Base-by-base conservation (phyloP, 345 rosid species). In the Aegle marmelos region DNA sequence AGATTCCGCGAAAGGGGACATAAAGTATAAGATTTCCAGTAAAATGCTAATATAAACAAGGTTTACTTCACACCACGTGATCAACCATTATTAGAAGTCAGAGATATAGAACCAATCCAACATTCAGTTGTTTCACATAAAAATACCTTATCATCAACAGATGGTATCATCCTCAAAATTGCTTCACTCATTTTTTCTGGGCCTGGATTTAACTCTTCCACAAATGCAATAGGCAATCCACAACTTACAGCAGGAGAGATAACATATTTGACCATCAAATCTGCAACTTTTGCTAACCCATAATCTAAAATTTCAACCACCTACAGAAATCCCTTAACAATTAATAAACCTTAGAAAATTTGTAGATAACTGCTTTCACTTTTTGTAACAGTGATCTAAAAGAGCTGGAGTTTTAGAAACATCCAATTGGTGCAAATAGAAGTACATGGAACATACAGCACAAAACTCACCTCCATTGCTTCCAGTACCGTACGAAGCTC, bases 201-300 rank as follows among this genome's bases (percentile, higher is more conserved):
- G 78, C 76, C 74, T 79, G 83, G 77, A 66, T 82, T 81, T 78
- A 76, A 69, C 79, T 91, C 93, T 79, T 88, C 98, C 60, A 83
- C 80, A 82, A 85, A 84, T 45, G 76, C 59, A 74, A 88, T 78
- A 82, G 88, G 82, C 33, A 91, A 91, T 61, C 83, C 85, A 83
- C 77, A 82, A 78, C 83, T 90, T 82, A 90, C 88, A 84, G 93
- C 92, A 75, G 95, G 94, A 45, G 89, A 81, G 57, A 96, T 86
- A 76, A 87, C 89, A 88, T 87, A 85, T 87, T 96, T 96, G 85
- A 96, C 87, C 88, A 87, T 90, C 86, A 86, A 84, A 82, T 96
- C 98, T 75, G 97, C 97, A 83, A 87, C 94, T 85, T 90, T 92
- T 48, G 98, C 95, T 84, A 94, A 83, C 79, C 98, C 95, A 86